Percentiles rank a stretch among this genome's conserved stretches.
Evolutionary conservation across 2,329 filamentous ascomycete species (phyloP).

Genomic region (Phialocephala sp.): DNA sequence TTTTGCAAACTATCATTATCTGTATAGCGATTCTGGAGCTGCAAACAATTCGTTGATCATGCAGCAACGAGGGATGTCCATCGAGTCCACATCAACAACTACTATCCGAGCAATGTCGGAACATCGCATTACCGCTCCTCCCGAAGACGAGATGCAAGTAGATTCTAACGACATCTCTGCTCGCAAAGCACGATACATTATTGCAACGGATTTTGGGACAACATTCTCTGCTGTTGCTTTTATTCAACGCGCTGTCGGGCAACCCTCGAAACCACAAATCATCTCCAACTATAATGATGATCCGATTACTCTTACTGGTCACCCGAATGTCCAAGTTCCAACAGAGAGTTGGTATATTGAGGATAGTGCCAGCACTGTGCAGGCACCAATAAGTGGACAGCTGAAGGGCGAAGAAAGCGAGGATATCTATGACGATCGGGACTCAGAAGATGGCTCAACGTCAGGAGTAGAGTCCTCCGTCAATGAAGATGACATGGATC

Average conservation of each 20-base stretch:
- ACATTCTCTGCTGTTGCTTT: slow-evolving; percentile 21
- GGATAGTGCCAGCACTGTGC: not conserved
- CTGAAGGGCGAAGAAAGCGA: not conserved
- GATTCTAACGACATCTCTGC: not conserved
- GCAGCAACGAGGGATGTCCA: not conserved
- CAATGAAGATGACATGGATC: not conserved
- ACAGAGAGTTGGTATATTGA: not conserved
- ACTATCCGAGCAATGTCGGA: not conserved
- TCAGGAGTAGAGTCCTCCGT: not conserved
- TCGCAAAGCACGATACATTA: not conserved
- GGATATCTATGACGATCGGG: not conserved
- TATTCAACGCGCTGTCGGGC: not conserved
- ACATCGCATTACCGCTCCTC: not conserved
- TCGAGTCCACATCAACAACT: not conserved
- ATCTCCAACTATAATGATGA: not conserved
- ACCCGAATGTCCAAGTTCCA: not conserved
- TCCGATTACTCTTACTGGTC: not conserved
- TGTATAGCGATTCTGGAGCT: no score
- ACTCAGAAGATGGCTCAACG: not conserved
- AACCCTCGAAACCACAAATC: not conserved
- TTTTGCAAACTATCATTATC: no score
- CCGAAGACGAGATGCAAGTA: not conserved
- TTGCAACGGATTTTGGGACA: slow-evolving; percentile 18
- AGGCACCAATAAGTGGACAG: not conserved
- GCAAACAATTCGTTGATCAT: not conserved